These are phyloP conservation scores for Periconia sp. DNA, from an alignment of 2,329 filamentous ascomycete genomes.

Conservation along the genomic window DNA sequence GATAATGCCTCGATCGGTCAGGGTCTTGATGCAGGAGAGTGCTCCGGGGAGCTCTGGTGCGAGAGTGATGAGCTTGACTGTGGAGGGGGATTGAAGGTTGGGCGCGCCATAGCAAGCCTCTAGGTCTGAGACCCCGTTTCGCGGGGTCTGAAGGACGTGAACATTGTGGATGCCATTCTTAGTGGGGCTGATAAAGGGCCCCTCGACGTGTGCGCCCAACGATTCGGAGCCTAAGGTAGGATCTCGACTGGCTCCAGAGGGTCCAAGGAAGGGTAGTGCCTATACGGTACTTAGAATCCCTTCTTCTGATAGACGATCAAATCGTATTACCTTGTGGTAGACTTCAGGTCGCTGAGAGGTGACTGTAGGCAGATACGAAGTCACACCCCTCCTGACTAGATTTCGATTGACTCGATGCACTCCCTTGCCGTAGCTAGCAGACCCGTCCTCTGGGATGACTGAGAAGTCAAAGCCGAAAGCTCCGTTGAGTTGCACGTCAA, in stretches of 20 bases:
- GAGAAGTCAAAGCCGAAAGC: conserved; percentile 95
- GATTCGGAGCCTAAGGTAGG: conserved; percentile 79
- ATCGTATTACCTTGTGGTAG: conserved; percentile 73
- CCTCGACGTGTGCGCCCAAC: conserved; percentile 88
- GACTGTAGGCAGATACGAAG: conserved; percentile 84
- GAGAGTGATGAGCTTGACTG: conserved; percentile 81
- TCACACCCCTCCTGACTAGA: conserved; percentile 81
- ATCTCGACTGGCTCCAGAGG: conserved; percentile 66
- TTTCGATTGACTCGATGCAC: conserved; percentile 73
- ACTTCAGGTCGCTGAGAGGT: conserved; percentile 81
- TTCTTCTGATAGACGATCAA: no score
- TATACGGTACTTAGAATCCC: conserved; percentile 35
- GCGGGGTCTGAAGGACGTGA: conserved; percentile 69
- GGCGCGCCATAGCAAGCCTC: conserved; percentile 73
- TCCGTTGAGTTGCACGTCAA: conserved; percentile 91
- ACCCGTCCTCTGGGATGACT: conserved; percentile 67
- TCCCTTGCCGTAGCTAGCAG: conserved; percentile 71
- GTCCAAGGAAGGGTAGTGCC: conserved; percentile 77
- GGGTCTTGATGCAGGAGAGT: conserved; percentile 72
- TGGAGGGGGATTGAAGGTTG: conserved; percentile 62
- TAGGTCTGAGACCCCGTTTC: conserved; percentile 68
- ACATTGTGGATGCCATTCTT: conserved; percentile 88
- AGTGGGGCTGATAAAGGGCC: conserved; percentile 80
- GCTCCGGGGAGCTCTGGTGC: conserved; percentile 77
- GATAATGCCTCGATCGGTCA: conserved; percentile 70